phyloP scores from a whole-genome alignment of 805 yeast species.

The Naumovozyma castellii region DNA sequence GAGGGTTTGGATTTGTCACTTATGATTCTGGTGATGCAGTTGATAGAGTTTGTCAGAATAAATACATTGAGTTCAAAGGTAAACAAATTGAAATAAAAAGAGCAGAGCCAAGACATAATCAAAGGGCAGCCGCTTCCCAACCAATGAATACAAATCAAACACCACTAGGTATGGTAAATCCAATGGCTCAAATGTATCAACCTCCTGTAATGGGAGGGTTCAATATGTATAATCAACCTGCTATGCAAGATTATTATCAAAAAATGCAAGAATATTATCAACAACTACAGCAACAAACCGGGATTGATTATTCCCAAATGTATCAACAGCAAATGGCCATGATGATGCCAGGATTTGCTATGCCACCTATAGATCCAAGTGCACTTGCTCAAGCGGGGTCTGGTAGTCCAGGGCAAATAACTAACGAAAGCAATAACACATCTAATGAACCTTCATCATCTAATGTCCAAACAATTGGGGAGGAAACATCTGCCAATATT shows the following conservation, averaged over 20 bases:
- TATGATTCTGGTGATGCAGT: constrained; percentile 93
- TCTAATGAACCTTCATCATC: constrained; percentile 10
- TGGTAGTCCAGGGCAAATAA: not conserved
- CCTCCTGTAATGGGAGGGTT: constrained; percentile 29
- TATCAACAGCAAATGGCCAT: constrained; percentile 31
- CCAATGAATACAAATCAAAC: constrained; percentile 24
- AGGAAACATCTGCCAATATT: constrained; percentile 7
- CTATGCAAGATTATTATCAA: constrained; percentile 56
- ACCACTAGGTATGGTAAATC: constrained; percentile 11
- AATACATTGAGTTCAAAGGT: constrained; percentile 77
- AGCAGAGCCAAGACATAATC: constrained; percentile 76
- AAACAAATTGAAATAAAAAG: constrained; percentile 76
- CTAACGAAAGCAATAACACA: constrained; percentile 3
- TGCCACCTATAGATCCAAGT: constrained; percentile 13
- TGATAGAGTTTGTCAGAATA: constrained; percentile 74
- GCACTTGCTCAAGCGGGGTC: not conserved
- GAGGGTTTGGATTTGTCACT: constrained; percentile 96
- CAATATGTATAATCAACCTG: constrained; percentile 38
- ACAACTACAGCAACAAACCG: constrained; percentile 30
- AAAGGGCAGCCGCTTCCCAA: constrained; percentile 33
- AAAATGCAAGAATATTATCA: constrained; percentile 46
- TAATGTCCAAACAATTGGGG: constrained; percentile 27
- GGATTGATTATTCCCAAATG: constrained; percentile 29
- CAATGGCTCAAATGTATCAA: constrained; percentile 26
- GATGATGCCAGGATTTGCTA: constrained; percentile 26